Evolutionary conservation across 129 eudicot species (phyloP).

Genomic region (Tagetes patula): DNA sequence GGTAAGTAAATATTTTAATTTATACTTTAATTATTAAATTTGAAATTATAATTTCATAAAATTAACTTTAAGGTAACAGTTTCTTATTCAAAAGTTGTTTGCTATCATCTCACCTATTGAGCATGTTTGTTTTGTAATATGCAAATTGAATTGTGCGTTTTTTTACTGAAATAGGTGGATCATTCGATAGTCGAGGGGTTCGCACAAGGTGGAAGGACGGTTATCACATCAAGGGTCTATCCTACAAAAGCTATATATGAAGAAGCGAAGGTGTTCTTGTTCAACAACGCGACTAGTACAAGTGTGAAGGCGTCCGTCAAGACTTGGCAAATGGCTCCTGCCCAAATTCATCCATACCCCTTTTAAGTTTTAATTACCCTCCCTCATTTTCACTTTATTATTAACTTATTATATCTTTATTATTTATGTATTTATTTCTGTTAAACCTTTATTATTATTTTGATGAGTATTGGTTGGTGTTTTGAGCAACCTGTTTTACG

Average conservation of each 20-base stretch:
- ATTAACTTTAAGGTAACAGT: no score
- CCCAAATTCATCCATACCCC: slow-evolving; percentile 37
- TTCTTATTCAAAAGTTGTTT: no score
- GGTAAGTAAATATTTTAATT: slow-evolving; percentile 40
- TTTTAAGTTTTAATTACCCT: slow-evolving; percentile 19
- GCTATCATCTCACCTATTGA: no score
- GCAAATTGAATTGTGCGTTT: background rate
- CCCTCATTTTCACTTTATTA: background rate
- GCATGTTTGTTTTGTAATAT: background rate
- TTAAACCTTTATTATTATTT: background rate
- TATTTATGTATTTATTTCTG: background rate
- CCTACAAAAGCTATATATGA: slow-evolving; percentile 73
- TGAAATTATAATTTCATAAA: background rate
- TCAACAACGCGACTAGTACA: slow-evolving; percentile 72
- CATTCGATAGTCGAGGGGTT: slow-evolving; percentile 84
- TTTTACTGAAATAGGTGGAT: slow-evolving; percentile 54
- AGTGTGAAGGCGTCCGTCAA: slow-evolving; percentile 65
- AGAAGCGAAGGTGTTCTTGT: slow-evolving; percentile 55
- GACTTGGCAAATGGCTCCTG: slow-evolving; percentile 66
- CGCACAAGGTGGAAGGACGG: slow-evolving; percentile 84
- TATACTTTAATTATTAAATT: background rate
- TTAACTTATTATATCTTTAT: background rate
- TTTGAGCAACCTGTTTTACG: background rate
- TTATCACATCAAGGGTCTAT: slow-evolving; percentile 68
- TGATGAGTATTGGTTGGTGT: background rate